Percentiles rank a stretch among this genome's conserved stretches.
Conservation (phyloP, 495 filamentous ascomycete species). For the Penicillium crystallinum region DNA sequence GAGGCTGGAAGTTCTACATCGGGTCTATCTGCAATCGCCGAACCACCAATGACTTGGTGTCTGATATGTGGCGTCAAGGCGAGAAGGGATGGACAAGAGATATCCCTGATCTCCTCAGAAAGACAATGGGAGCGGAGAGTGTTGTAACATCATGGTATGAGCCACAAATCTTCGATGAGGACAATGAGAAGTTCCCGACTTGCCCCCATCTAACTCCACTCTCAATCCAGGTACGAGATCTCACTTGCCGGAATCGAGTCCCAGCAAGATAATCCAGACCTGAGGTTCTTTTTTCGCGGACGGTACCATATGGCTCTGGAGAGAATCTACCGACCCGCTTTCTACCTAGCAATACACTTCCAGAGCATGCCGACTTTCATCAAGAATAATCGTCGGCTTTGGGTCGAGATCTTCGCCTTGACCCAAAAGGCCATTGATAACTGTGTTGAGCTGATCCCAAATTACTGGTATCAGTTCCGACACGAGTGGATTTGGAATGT, state of each 20-base stretch:
- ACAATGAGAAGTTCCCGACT: not conserved
- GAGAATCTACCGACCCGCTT: slow-evolving; percentile 22
- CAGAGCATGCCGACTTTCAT: slow-evolving; percentile 14
- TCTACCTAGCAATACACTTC: slow-evolving; percentile 25
- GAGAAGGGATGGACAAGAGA: slow-evolving; percentile 20
- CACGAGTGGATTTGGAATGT: slow-evolving; percentile 25
- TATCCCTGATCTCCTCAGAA: slow-evolving; percentile 10
- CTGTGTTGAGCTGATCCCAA: slow-evolving; percentile 19
- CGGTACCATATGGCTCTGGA: slow-evolving; percentile 16
- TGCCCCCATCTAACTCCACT: not conserved
- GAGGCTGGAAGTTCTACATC: slow-evolving; percentile 25
- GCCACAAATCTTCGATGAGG: not conserved
- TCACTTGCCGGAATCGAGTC: slow-evolving; percentile 4
- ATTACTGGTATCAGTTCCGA: slow-evolving; percentile 23
- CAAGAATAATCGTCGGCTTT: slow-evolving; percentile 9
- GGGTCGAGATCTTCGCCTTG: slow-evolving; percentile 9
- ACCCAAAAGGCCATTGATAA: slow-evolving; percentile 21
- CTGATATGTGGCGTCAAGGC: slow-evolving; percentile 22
- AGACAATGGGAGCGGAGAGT: slow-evolving; percentile 10
- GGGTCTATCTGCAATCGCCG: slow-evolving; percentile 24
- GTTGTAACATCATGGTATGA: slow-evolving; percentile 19
- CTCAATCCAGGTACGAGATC: slow-evolving; percentile 16
- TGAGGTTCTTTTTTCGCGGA: slow-evolving; percentile 17
- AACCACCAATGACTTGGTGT: slow-evolving; percentile 22
- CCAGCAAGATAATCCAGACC: slow-evolving; percentile 10